These are phyloP conservation scores for Arabis hirsuta DNA, from an alignment of 345 rosid genomes.

Conservation along the genomic window DNA sequence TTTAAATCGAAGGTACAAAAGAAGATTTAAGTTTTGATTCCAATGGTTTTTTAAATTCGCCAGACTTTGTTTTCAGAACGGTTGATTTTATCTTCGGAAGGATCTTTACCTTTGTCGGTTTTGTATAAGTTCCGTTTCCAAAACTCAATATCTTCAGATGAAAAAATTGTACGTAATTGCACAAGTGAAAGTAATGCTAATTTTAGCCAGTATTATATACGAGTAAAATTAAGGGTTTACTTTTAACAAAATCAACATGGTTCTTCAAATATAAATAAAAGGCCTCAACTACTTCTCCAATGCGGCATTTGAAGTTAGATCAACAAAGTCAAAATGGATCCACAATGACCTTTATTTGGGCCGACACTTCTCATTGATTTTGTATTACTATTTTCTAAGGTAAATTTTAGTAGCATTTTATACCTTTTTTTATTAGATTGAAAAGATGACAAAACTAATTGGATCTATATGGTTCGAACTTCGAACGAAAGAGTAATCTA, in stretches of 20 bases:
- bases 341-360: constrained; percentile 27
- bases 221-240: not conserved
- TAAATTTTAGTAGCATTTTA: not conserved
- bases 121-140: too few relatives aligned
- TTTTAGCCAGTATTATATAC: too few relatives aligned
- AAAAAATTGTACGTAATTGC: too few relatives aligned
- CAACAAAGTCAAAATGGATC: not conserved
- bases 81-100: too few relatives aligned
- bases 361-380: constrained; percentile 16
- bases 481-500: constrained; percentile 8
- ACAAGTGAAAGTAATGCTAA: too few relatives aligned
- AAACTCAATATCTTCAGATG: too few relatives aligned
- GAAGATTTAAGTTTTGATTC: too few relatives aligned
- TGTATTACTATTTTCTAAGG: constrained; percentile 4
- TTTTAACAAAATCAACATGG: constrained; percentile 1
- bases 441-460: constrained; percentile 19
- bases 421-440: not conserved
- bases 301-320: constrained; percentile 30
- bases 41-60: too few relatives aligned
- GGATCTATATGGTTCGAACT: constrained; percentile 22
- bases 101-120: too few relatives aligned
- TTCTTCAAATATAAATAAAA: constrained; percentile 12
- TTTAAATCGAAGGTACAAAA: not conserved
- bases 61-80: too few relatives aligned
- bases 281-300: constrained; percentile 32